Percentiles rank a stretch among this genome's conserved stretches.
These are phyloP conservation scores for Pseudozyma sp. DNA, from an alignment of 1,284 basidiomycete genomes.

Conservation along the genomic window DNA sequence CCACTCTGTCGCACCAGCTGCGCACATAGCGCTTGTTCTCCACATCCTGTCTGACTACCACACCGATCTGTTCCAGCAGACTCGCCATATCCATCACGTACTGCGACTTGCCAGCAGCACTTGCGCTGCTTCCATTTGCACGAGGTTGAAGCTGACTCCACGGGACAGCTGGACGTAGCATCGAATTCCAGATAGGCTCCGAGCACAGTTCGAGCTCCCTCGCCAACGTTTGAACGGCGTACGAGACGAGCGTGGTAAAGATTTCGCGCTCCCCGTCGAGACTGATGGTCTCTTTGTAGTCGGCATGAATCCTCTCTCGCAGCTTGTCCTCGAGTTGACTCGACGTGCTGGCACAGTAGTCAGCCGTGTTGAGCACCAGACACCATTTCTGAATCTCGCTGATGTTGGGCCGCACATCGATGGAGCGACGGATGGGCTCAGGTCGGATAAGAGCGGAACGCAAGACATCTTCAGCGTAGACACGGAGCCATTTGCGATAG, in stretches of 20 bases:
- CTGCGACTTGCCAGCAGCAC: conserved; percentile 30
- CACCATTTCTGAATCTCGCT: conserved; percentile 60
- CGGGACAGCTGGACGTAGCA: conserved; percentile 58
- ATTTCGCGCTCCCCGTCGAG: conserved; percentile 87
- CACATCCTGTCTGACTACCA: conserved; percentile 63
- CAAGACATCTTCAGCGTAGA: conserved; percentile 85
- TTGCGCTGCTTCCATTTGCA: conserved; percentile 8
- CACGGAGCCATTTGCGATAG: conserved; percentile 91
- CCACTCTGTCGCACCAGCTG: conserved; percentile 66
- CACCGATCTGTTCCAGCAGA: conserved; percentile 61
- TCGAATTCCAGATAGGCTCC: conserved; percentile 62
- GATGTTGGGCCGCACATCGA: conserved; percentile 53
- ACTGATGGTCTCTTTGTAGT: conserved; percentile 81
- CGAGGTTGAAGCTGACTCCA: conserved; percentile 53
- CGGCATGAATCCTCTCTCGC: conserved; percentile 79
- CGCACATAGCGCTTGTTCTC: conserved; percentile 67
- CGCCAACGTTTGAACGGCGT: conserved; percentile 54
- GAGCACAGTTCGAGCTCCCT: conserved; percentile 54
- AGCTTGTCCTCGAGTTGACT: conserved; percentile 93
- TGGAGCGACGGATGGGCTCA: conserved; percentile 46
- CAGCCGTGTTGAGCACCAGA: conserved; percentile 92
- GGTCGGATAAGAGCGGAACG: conserved; percentile 79
- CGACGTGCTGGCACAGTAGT: conserved; percentile 94
- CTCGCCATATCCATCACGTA: conserved; percentile 63
- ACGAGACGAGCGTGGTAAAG: conserved; percentile 72